Evolutionary conservation across 208 protist genomes (phyloP).

Genomic region (Leishmania tropica): DNA sequence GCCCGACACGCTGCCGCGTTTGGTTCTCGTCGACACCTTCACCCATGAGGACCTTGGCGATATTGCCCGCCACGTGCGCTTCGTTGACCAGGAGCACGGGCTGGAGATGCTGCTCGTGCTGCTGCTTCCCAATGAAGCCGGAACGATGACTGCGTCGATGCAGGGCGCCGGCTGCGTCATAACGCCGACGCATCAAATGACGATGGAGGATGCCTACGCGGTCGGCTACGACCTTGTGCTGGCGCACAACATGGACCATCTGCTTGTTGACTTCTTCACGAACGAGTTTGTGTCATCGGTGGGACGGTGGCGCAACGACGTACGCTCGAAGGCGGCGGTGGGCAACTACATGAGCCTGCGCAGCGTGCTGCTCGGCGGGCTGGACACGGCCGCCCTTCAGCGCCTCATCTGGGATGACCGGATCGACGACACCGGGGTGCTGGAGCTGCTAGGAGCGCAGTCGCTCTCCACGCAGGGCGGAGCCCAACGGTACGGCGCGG

Average conservation of each 20-base stretch:
- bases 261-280: constrained; percentile 78
- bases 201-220: constrained; percentile 64
- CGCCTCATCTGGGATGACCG: constrained; percentile 50
- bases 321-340: constrained; percentile 68
- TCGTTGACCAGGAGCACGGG: constrained; percentile 63
- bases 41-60: constrained; percentile 81
- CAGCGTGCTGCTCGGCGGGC: constrained; percentile 56
- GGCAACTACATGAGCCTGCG: constrained; percentile 83
- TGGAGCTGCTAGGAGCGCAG: constrained; percentile 46
- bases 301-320: constrained; percentile 78
- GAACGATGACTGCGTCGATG: constrained; percentile 14
- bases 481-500: constrained; percentile 34
- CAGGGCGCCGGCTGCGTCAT: constrained; percentile 64
- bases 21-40: constrained; percentile 82
- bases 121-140: constrained; percentile 43
- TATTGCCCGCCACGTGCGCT: constrained; percentile 72
- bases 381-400: constrained; percentile 46
- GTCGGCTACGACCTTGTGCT: constrained; percentile 82
- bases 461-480: constrained; percentile 39
- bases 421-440: constrained; percentile 52
- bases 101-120: constrained; percentile 72
- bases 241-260: constrained; percentile 73
- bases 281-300: constrained; percentile 68
- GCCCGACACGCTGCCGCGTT: constrained; percentile 54
- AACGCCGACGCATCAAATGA: constrained; percentile 48